These are phyloP conservation scores for Phytophthora aleatoria DNA, from an alignment of 352 stramenopile genomes.

Conservation along the genomic window DNA sequence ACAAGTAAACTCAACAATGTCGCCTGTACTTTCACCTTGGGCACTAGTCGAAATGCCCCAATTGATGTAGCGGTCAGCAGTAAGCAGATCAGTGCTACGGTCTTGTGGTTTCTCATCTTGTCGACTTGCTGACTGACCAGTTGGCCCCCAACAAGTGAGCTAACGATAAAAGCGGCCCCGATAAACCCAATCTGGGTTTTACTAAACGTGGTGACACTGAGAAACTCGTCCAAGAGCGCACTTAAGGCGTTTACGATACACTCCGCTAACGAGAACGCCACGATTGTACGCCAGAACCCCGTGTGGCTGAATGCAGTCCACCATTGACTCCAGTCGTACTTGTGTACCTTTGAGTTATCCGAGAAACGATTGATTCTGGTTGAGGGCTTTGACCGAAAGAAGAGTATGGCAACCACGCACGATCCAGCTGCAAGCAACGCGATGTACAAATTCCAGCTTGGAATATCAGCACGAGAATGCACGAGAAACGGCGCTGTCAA, in stretches of 20 bases:
- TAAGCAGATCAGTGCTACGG: constrained; percentile 51
- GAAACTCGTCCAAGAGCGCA: constrained; percentile 67
- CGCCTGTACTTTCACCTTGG: constrained; percentile 29
- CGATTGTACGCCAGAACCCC: constrained; percentile 63
- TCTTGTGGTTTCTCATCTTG: constrained; percentile 53
- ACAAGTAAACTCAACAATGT: constrained; percentile 45
- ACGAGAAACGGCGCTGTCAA: constrained; percentile 54
- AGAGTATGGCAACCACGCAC: constrained; percentile 14
- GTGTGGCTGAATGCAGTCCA: constrained; percentile 53
- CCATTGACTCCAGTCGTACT: constrained; percentile 80
- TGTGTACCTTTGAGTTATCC: constrained; percentile 17
- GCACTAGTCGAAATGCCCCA: constrained; percentile 48
- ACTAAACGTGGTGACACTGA: constrained; percentile 52
- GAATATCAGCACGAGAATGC: constrained; percentile 31
- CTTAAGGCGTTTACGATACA: constrained; percentile 73
- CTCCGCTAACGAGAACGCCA: constrained; percentile 67
- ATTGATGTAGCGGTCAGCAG: constrained; percentile 35
- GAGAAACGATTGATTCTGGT: not conserved
- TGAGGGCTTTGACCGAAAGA: not conserved
- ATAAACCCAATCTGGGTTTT: constrained; percentile 66
- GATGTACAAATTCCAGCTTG: constrained; percentile 49
- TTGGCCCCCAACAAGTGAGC: constrained; percentile 62
- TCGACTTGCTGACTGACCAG: constrained; percentile 68
- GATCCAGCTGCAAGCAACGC: constrained; percentile 33
- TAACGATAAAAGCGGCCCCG: constrained; percentile 75